phyloP scores from a whole-genome alignment of 2,329 filamentous ascomycete genomes.

The Colletotrichum orbiculare region DNA sequence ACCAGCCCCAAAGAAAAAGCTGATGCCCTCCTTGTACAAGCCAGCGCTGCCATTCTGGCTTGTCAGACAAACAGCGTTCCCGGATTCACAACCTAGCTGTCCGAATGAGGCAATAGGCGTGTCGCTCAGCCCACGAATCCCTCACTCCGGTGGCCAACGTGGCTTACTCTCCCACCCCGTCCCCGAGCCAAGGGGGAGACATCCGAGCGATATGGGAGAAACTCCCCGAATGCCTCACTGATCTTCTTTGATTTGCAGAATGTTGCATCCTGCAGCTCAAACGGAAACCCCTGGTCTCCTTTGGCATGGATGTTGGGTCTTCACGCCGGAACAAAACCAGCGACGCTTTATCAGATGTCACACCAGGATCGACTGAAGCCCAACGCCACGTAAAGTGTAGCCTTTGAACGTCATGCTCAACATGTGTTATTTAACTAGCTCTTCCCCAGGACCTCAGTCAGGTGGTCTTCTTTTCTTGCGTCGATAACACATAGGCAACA shows the following conservation, averaged over 20 bases:
- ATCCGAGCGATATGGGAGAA: not conserved
- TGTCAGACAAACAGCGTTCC: slow-evolving; percentile 6
- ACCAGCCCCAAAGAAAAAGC: slow-evolving; percentile 3
- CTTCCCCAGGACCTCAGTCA: too few relatives aligned
- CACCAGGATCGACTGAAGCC: not conserved
- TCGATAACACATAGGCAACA: too few relatives aligned
- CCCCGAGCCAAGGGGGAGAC: slow-evolving; percentile 5
- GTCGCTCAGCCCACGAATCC: slow-evolving; percentile 17
- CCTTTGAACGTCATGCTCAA: slow-evolving; percentile 19
- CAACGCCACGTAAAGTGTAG: not conserved
- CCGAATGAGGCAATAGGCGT: slow-evolving; percentile 15
- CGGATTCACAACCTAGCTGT: slow-evolving; percentile 8
- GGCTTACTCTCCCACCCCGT: slow-evolving; percentile 11
- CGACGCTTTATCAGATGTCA: slow-evolving; percentile 14
- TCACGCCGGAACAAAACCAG: too few relatives aligned
- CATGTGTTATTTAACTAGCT: not conserved
- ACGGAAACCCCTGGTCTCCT: not conserved
- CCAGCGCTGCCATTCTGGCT: not conserved
- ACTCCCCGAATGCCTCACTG: slow-evolving; percentile 17
- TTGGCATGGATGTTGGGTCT: too few relatives aligned
- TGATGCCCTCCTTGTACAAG: not conserved
- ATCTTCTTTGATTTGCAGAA: slow-evolving; percentile 29
- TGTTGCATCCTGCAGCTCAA: slow-evolving; percentile 11
- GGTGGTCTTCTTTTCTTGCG: too few relatives aligned
- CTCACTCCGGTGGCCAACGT: slow-evolving; percentile 11